These are phyloP conservation scores for Aureobasidium pullulans DNA, from an alignment of 2,329 filamentous ascomycete species.

Conservation along the genomic window DNA sequence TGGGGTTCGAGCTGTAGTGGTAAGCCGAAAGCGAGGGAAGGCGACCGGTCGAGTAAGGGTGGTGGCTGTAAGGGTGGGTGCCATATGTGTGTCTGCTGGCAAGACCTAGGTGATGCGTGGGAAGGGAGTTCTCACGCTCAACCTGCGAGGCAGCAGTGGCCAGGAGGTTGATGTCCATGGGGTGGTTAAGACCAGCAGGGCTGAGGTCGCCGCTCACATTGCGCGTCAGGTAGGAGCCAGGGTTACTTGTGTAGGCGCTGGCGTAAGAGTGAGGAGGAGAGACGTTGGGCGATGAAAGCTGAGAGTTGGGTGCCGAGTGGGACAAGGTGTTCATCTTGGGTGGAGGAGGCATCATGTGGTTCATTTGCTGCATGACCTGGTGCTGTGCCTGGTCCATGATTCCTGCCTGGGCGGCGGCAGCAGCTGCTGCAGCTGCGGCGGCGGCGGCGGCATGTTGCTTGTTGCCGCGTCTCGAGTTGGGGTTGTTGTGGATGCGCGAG, in stretches of 20 bases:
- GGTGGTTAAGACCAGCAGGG: slow-evolving; percentile 41
- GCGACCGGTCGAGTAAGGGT: slow-evolving; percentile 51
- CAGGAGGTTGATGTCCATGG: slow-evolving; percentile 60
- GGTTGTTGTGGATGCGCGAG: slow-evolving; percentile 98
- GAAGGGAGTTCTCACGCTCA: slow-evolving; percentile 52
- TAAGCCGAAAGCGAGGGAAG: slow-evolving; percentile 74
- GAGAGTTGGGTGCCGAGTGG: slow-evolving; percentile 79
- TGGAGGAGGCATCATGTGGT: slow-evolving; percentile 77
- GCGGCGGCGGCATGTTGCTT: slow-evolving; percentile 63
- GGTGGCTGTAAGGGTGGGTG: slow-evolving; percentile 34
- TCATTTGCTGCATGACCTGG: slow-evolving; percentile 50
- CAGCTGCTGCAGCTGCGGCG: slow-evolving; percentile 47
- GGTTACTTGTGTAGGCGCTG: slow-evolving; percentile 48
- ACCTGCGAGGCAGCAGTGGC: slow-evolving; percentile 62
- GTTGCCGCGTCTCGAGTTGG: slow-evolving; percentile 89
- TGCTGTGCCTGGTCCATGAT: slow-evolving; percentile 42
- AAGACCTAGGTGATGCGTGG: slow-evolving; percentile 31
- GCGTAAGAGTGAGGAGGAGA: slow-evolving; percentile 86
- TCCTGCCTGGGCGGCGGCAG: slow-evolving; percentile 36
- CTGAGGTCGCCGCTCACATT: slow-evolving; percentile 43
- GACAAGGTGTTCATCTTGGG: slow-evolving; percentile 65
- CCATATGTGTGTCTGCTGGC: slow-evolving; percentile 22
- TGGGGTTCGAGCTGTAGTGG: slow-evolving; percentile 45
- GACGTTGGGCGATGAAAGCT: slow-evolving; percentile 86
- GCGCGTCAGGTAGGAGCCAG: slow-evolving; percentile 50